A percentile compares a stretch with the other conserved stretches of the same genome.
These are phyloP conservation scores for Penicillium herquei DNA, from an alignment of 495 filamentous ascomycete genomes.

Conservation along the genomic window DNA sequence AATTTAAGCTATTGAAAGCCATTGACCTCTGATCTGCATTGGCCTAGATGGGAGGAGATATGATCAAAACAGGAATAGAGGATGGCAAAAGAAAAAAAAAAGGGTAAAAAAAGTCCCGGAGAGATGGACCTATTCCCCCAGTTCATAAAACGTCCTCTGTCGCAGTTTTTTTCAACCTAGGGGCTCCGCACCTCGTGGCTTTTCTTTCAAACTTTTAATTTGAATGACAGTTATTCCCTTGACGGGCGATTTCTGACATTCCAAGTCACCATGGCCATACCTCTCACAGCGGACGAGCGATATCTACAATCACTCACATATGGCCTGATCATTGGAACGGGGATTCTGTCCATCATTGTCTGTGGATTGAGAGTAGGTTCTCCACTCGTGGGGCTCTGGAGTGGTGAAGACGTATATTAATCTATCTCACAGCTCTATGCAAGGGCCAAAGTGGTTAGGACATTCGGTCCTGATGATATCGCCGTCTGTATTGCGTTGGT, in stretches of 20 bases:
- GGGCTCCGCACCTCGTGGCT: too few species aligned
- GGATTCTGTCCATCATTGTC: neutral
- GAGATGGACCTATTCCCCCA: too few species aligned
- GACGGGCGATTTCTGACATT: neutral
- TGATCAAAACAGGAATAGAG: too few species aligned
- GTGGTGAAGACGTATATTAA: neutral
- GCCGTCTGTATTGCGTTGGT: slow-evolving; percentile 8
- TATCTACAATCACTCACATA: slow-evolving; percentile 6
- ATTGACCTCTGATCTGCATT: too few species aligned
- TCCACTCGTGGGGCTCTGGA: neutral
- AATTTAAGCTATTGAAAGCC: too few species aligned
- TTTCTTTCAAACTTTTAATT: neutral
- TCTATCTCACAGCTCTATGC: slow-evolving; percentile 2
- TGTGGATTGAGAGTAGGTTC: slow-evolving; percentile 6
- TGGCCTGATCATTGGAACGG: slow-evolving; percentile 2
- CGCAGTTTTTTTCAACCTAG: too few species aligned
- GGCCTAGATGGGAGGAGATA: too few species aligned
- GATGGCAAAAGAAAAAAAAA: too few species aligned
- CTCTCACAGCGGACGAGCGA: neutral
- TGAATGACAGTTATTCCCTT: neutral
- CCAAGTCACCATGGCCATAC: too few species aligned
- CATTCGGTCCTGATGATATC: slow-evolving; percentile 3
- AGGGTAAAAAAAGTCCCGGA: too few species aligned
- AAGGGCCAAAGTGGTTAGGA: neutral
- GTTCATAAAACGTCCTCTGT: too few species aligned